Conservation (phyloP, 2,329 filamentous ascomycete genomes). For the Epichloe uncinata region DNA sequence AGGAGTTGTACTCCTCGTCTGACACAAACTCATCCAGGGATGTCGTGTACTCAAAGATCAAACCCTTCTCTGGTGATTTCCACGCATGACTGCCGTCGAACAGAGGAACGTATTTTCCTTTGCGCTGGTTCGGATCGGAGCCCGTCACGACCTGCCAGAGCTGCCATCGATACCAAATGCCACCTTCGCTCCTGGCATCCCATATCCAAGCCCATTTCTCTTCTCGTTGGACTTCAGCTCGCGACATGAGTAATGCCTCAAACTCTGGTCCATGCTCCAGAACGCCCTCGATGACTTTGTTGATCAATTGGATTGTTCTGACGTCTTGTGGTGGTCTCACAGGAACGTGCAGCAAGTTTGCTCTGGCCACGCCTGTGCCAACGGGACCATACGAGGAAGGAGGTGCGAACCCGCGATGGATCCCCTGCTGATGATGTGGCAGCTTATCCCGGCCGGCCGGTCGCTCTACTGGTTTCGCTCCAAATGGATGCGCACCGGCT, state of each 20-base stretch:
- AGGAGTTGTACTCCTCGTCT: conserved; percentile 75
- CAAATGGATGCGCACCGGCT: conserved; percentile 54
- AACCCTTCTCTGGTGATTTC: conserved; percentile 54
- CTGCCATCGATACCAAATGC: conserved; percentile 86
- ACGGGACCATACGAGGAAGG: conserved; percentile 51
- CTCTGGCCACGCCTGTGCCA: conserved; percentile 28
- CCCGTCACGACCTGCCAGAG: conserved; percentile 78
- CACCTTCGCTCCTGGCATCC: conserved; percentile 66
- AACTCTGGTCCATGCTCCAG: conserved; percentile 74
- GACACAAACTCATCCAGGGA: conserved; percentile 66
- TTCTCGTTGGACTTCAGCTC: conserved; percentile 68
- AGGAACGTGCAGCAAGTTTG: conserved; percentile 48
- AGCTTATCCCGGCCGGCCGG: conserved; percentile 14
- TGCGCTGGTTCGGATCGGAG: conserved; percentile 30
- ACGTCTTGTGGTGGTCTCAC: conserved; percentile 68
- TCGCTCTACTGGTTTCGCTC: conserved; percentile 54
- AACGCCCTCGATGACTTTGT: conserved; percentile 72
- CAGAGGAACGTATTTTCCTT: conserved; percentile 45
- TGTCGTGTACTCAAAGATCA: conserved; percentile 74
- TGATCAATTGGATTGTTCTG: conserved; percentile 67
- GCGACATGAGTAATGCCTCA: conserved; percentile 82
- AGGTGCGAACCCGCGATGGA: conserved; percentile 56
- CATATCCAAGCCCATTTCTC: conserved; percentile 93
- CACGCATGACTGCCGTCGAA: conserved; percentile 70
- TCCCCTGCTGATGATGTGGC: conserved; percentile 29